Conservation (phyloP, 1,284 basidiomycete species). For the Apiotrichum montevideense region DNA sequence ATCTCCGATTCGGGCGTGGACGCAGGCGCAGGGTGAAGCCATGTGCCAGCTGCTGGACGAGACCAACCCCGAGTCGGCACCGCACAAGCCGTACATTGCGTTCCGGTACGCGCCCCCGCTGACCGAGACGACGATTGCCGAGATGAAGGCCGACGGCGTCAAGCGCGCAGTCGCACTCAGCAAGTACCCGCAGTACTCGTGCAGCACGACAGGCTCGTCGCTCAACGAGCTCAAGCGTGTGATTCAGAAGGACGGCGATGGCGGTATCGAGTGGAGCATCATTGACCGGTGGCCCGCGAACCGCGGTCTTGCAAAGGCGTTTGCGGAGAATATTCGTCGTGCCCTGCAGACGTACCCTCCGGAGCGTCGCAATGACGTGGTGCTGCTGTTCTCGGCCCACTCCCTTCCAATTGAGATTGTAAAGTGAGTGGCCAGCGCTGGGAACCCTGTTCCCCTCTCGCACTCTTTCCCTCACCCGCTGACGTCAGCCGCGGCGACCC, state of each 20-base stretch:
- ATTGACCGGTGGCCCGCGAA: conserved; percentile 98
- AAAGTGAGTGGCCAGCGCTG: conserved; percentile 51
- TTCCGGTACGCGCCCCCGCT: conserved; percentile 90
- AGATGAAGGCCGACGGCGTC: conserved; percentile 88
- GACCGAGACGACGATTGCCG: conserved; percentile 72
- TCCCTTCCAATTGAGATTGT: conserved; percentile 96
- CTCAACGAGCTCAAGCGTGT: conserved; percentile 80
- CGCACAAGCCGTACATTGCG: conserved; percentile 92
- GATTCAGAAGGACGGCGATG: conserved; percentile 50
- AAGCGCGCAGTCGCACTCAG: conserved; percentile 91
- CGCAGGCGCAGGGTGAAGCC: conserved; percentile 75
- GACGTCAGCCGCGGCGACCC: conserved; percentile 87
- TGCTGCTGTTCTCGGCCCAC: conserved; percentile 94
- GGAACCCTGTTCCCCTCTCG: background rate
- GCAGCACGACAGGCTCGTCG: conserved; percentile 94
- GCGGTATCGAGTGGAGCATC: conserved; percentile 83
- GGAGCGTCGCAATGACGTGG: conserved; percentile 62
- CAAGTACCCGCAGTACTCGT: conserved; percentile 98
- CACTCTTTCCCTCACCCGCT: background rate
- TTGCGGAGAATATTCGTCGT: conserved; percentile 79
- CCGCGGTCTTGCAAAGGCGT: conserved; percentile 85
- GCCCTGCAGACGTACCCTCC: conserved; percentile 75
- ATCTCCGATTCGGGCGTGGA: conserved; percentile 93
- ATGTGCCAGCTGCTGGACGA: conserved; percentile 92
- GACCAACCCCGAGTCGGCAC: conserved; percentile 81